These are phyloP conservation scores for Borovskyia barvae DNA, from an alignment of 208 protist species.

Conservation along the genomic window DNA sequence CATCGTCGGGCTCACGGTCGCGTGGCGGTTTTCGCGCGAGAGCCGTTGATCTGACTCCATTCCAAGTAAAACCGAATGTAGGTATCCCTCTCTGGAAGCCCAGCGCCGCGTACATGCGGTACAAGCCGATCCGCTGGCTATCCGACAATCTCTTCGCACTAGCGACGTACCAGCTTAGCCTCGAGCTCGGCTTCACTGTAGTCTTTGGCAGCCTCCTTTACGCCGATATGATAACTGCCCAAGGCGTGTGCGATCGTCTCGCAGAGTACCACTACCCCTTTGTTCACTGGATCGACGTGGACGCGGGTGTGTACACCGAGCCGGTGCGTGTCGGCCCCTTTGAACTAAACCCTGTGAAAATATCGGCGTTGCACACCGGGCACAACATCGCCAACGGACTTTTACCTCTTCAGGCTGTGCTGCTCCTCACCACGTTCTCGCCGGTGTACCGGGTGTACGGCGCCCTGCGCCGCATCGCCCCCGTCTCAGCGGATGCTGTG, in stretches of 20 bases:
- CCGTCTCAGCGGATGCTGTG: no score
- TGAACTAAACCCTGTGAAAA: constrained; percentile 46
- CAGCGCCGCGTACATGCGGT: constrained; percentile 37
- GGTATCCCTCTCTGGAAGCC: constrained; percentile 33
- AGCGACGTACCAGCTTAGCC: constrained; percentile 63
- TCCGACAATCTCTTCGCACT: constrained; percentile 55
- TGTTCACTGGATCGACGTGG: constrained; percentile 40
- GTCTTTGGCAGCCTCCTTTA: constrained; percentile 45
- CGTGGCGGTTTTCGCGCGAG: constrained; percentile 15
- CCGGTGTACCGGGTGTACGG: constrained; percentile 22
- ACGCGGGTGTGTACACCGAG: constrained; percentile 43
- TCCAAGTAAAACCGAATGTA: constrained; percentile 25
- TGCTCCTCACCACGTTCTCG: constrained; percentile 48
- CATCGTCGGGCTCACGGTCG: constrained; percentile 1
- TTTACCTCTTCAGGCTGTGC: constrained; percentile 54
- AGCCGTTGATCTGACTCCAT: constrained; percentile 11
- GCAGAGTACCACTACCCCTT: constrained; percentile 49
- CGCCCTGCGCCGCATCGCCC: neutral
- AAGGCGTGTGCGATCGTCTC: constrained; percentile 31
- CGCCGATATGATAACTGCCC: constrained; percentile 17
- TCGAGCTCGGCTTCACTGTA: constrained; percentile 49
- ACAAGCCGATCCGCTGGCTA: constrained; percentile 38
- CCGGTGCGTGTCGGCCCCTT: constrained; percentile 35
- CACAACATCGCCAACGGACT: constrained; percentile 68
- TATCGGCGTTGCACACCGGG: constrained; percentile 59